Evolutionary conservation across 2,329 filamentous ascomycete species (phyloP), one percentile per base, ranked within the genome.

Genomic region (Cladosporium halotolerans): DNA sequence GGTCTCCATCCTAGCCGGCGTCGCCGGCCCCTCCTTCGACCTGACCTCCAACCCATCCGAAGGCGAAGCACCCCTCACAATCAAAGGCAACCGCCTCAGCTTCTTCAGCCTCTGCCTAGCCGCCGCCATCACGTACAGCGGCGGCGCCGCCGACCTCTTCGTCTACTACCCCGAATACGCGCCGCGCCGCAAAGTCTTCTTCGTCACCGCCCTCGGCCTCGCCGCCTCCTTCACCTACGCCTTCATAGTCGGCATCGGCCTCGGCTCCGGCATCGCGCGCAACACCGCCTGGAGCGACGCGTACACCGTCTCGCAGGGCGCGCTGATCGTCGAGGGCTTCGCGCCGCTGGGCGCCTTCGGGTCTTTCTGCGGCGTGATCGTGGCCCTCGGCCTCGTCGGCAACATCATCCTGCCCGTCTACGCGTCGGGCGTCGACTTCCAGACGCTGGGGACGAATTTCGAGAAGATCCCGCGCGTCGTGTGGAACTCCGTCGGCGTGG

Each of bases 61-160:
- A 0, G 81, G 78, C n/a, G 72, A 79, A 43, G 61, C 73, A 11
- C 8, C 44, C 1, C 67, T 73, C 41, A 81, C 79, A 2, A 62
- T 83, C 7, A 70, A 72, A 11, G 83, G 80, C 18, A 79, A 80
- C 56, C 72, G 79, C 2, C 71, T 89, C 32, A 85, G 82, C 4
- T 89, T 87, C 68, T 85, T 89, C 67, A 84, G 81, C 9, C 73
- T 89, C 44, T 86, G 81, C 58, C 73, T 86, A 10, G 82, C 83
- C 18, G 79, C 80, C 1, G 80, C 81, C 7, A 78, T 85, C 50
- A 84, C 82, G 1, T 88, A 85, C 64, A 73, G 79, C 2, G 79
- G 81, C 4, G 76, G 78, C 2, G 81, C 79, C n/a, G 80, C 80
- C 0, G 84, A 87, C 64, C 86, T 82, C 63, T 84, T 85, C 59